Evolutionary conservation across 768 basidiomycete species (phyloP).

Genomic region (Naematelia aurantialba): DNA sequence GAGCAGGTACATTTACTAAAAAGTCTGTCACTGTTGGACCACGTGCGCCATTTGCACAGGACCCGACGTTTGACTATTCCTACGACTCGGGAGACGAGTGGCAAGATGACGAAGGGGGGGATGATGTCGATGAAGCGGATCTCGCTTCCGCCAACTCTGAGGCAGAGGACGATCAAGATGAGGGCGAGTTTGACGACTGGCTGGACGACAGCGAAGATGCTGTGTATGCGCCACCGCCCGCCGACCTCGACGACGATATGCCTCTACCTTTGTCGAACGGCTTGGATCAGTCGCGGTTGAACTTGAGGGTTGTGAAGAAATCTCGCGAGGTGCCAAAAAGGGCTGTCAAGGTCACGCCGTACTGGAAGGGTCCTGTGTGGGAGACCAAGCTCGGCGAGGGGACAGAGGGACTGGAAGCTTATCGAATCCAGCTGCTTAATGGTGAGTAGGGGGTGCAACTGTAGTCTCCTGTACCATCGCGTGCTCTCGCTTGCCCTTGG

Average conservation of each 20-base stretch:
- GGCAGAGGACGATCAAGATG: conserved; percentile 57
- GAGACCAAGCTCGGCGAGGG: conserved; percentile 66
- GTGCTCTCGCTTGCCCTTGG: background rate
- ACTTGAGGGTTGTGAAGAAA: conserved; percentile 39
- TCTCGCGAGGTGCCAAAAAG: conserved; percentile 56
- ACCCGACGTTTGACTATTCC: conserved; percentile 77
- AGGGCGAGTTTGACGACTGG: conserved; percentile 69
- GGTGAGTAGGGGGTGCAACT: too few relatives aligned
- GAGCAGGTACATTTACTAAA: conserved; percentile 74
- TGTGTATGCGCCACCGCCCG: conserved; percentile 46
- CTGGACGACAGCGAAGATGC: conserved; percentile 70
- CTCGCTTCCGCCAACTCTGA: conserved; percentile 52
- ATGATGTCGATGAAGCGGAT: conserved; percentile 59
- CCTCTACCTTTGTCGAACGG: background rate
- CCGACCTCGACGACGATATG: conserved; percentile 7
- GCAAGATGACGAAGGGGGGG: conserved; percentile 77
- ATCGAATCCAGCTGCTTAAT: conserved; percentile 77
- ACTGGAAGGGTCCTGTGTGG: conserved; percentile 77
- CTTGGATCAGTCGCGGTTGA: conserved; percentile 16
- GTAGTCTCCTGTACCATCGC: background rate
- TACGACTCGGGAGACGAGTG: conserved; percentile 96
- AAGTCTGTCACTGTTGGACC: conserved; percentile 73
- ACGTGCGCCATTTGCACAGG: conserved; percentile 74
- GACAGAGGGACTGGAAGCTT: conserved; percentile 67
- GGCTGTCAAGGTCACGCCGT: conserved; percentile 73